Evolutionary conservation across 1,284 basidiomycete genomes (phyloP), one percentile per base, ranked within the genome.

Genomic region (Trametes hirsuta): DNA sequence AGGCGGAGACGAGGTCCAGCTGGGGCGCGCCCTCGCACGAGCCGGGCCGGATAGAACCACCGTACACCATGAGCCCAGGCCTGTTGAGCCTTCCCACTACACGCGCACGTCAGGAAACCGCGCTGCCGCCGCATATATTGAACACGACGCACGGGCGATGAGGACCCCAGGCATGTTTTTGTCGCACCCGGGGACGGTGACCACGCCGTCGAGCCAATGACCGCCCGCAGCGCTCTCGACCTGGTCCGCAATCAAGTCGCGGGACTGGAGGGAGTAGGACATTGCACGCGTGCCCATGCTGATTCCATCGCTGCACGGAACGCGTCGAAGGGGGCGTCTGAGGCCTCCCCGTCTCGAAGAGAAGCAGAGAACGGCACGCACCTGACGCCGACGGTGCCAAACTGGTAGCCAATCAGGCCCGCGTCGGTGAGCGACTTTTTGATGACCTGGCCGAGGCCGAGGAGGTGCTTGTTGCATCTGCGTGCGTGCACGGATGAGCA

Each of bases 191-290:
- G 97, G 97, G 51, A 98, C 83, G 57, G 94, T 94, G 46, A 98
- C 94, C 90, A 97, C 95, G 42, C 94, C 97, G 72, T 98, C 97
- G n/a, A 98, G 85, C 86, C 95, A 97, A 76, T 99, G 97, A 6
- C 95, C 97, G 34, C 93, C 94, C n/a, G 91, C 96, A 35, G 94
- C 95, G 6, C 93, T 92, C 79, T 98, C 96, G 36, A 98, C 95
- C 72, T 91, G 88, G 77, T 98, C 97, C 61, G 97, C 97, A 67
- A 99, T 99, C 59, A 98, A 82, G 78, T 99, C 97, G 62, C 97
- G 87, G 47, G 94, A 97, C 76, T 96, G 97, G 1, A 98, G 84
- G 35, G 95, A 98, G 76, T 94, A 98, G 42, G 88, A 87, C 97
- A 98, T 97, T 66, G 90, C 94, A 44, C 79, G 78, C 2, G 94